Evolutionary conservation across 2,329 filamentous ascomycete genomes (phyloP).

Genomic region (Claviceps cyperi): DNA sequence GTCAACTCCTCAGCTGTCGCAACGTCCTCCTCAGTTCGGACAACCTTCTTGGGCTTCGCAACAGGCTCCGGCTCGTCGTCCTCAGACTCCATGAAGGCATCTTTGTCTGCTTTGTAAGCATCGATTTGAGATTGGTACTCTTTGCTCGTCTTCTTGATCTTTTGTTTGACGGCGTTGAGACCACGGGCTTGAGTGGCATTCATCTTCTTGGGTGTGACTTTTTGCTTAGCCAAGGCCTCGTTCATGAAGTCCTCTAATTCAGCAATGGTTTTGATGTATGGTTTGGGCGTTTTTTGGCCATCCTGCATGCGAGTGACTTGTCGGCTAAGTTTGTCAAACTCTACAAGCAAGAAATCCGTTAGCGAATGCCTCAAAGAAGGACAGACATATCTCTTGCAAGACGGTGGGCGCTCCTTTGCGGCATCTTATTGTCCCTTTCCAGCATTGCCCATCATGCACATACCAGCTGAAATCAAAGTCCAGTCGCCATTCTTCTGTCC

Average conservation of each 20-base stretch:
- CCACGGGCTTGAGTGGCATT: constrained; percentile 89
- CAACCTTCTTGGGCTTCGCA: constrained; percentile 28
- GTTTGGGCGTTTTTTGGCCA: constrained; percentile 68
- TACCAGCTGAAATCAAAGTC: constrained; percentile 81
- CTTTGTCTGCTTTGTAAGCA: constrained; percentile 71
- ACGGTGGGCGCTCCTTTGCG: not conserved
- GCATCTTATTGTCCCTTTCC: not conserved
- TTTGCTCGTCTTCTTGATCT: constrained; percentile 97
- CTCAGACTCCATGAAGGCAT: constrained; percentile 74
- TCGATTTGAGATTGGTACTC: constrained; percentile 83
- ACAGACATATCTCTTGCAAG: not conserved
- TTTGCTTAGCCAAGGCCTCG: constrained; percentile 88
- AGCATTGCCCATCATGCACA: constrained; percentile 16
- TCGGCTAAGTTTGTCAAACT: constrained; percentile 89
- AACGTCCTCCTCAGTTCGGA: constrained; percentile 27
- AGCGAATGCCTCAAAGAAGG: constrained; percentile 2
- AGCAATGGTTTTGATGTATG: constrained; percentile 83
- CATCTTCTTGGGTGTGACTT: constrained; percentile 96
- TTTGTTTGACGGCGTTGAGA: constrained; percentile 93
- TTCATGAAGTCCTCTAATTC: constrained; percentile 92
- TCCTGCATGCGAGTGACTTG: constrained; percentile 68
- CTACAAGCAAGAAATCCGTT: constrained; percentile 28
- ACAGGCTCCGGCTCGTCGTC: constrained; percentile 53
- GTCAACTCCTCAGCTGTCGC: constrained; percentile 43
- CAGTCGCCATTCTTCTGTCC: constrained; percentile 96